phyloP scores from a whole-genome alignment of 306 rosid genomes.

The Boehmeria nivea region DNA sequence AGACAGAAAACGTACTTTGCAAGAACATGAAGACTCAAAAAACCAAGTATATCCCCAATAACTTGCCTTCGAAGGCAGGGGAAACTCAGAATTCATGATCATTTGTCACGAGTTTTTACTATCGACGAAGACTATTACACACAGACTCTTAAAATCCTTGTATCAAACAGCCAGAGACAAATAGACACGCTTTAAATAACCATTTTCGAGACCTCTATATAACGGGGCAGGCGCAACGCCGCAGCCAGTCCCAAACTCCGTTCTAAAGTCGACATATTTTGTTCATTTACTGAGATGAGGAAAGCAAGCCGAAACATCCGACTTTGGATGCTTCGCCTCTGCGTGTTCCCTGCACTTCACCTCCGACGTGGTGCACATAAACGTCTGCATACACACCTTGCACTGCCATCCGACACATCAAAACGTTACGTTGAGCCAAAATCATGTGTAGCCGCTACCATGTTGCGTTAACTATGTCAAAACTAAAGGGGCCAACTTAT shows the following conservation, averaged over 20 bases:
- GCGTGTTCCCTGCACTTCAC: constrained; percentile 72
- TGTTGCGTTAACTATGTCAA: too few relatives aligned
- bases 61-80: too few relatives aligned
- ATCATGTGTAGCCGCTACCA: too few relatives aligned
- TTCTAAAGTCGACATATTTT: not conserved
- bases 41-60: too few relatives aligned
- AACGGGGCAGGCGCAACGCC: constrained; percentile 15
- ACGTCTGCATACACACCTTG: constrained; percentile 67
- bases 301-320: constrained; percentile 41
- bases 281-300: constrained; percentile 51
- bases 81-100: too few relatives aligned
- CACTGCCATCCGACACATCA: constrained; percentile 39
- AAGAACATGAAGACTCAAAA: too few relatives aligned
- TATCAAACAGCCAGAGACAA: constrained; percentile 15
- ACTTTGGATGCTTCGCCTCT: constrained; percentile 65
- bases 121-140: not conserved
- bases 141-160: not conserved
- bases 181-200: constrained; percentile 5
- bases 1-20: too few relatives aligned
- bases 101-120: too few relatives aligned
- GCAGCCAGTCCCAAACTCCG: constrained; percentile 15
- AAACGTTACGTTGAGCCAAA: not conserved
- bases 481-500: not conserved
- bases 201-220: constrained; percentile 26
- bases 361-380: constrained; percentile 57